These are phyloP conservation scores for Solanum piurae DNA, from an alignment of 257 asterid genomes.

Conservation along the genomic window DNA sequence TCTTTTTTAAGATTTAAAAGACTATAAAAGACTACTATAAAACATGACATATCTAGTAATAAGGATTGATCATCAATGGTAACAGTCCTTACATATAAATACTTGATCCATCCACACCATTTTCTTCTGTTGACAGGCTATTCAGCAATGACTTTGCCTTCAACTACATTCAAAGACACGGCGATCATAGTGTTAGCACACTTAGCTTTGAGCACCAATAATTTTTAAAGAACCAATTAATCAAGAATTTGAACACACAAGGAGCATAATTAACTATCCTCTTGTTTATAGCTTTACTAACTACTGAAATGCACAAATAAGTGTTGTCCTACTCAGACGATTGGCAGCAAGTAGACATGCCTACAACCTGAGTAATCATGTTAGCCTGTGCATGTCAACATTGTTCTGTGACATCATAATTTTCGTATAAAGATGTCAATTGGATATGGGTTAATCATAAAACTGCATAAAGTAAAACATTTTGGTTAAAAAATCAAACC, in stretches of 20 bases:
- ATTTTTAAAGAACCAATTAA: background rate
- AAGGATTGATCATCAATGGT: background rate
- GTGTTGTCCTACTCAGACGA: background rate
- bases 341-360: background rate
- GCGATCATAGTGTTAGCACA: background rate
- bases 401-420: background rate
- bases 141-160: constrained; percentile 65
- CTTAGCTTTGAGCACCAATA: background rate
- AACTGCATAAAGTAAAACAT: background rate
- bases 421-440: background rate
- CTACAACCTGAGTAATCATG: background rate
- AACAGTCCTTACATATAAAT: constrained; percentile 58
- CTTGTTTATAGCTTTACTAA: background rate
- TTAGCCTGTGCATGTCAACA: background rate
- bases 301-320: background rate
- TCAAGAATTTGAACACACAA: background rate
- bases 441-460: background rate
- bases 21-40: background rate
- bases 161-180: constrained; percentile 38
- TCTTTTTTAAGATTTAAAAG: background rate
- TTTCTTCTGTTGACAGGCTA: constrained; percentile 42
- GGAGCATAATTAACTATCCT: background rate
- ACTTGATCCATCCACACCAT: constrained; percentile 75
- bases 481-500: background rate
- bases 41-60: background rate